Evolutionary conservation across 768 basidiomycete species (phyloP).

Genomic region (Obba rivulosa): DNA sequence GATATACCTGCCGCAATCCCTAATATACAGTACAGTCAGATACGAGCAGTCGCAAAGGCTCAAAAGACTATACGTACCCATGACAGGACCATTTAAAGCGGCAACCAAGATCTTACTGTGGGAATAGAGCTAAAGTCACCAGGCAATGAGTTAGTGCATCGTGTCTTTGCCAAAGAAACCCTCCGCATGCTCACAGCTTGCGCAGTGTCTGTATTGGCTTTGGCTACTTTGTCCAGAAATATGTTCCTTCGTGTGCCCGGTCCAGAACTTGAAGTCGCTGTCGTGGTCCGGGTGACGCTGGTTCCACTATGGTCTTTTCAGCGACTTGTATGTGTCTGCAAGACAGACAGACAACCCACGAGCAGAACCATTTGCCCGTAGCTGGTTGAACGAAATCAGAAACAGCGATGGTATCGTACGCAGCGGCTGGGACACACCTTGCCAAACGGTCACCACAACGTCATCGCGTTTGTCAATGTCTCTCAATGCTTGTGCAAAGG

Average conservation of each 20-base stretch:
- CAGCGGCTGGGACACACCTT: slow-evolving; percentile 35
- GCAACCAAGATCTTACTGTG: slow-evolving; percentile 69
- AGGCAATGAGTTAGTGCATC: too few relatives aligned
- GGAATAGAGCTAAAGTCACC: slow-evolving; percentile 45
- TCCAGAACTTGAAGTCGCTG: slow-evolving; percentile 18
- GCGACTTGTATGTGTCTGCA: background rate
- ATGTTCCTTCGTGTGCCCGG: slow-evolving; percentile 30
- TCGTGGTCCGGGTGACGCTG: slow-evolving; percentile 6
- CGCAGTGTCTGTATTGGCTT: slow-evolving; percentile 53
- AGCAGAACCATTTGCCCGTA: slow-evolving; percentile 68
- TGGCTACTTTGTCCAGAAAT: slow-evolving; percentile 41
- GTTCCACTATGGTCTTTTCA: slow-evolving; percentile 44
- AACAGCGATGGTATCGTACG: background rate
- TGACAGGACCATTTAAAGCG: slow-evolving; percentile 69
- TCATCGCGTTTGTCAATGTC: slow-evolving; percentile 55
- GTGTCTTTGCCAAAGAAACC: too few relatives aligned
- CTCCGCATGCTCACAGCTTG: slow-evolving; percentile 45
- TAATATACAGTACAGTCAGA: slow-evolving; percentile 18
- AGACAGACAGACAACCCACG: slow-evolving; percentile 36
- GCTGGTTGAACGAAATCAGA: slow-evolving; percentile 30
- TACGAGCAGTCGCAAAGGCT: background rate
- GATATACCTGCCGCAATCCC: slow-evolving; percentile 64
- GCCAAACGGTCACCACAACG: slow-evolving; percentile 63
- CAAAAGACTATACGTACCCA: slow-evolving; percentile 42
- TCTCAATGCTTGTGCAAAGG: slow-evolving; percentile 51